Conservation (phyloP, 768 basidiomycete species). For the Termitomyces sp. region DNA sequence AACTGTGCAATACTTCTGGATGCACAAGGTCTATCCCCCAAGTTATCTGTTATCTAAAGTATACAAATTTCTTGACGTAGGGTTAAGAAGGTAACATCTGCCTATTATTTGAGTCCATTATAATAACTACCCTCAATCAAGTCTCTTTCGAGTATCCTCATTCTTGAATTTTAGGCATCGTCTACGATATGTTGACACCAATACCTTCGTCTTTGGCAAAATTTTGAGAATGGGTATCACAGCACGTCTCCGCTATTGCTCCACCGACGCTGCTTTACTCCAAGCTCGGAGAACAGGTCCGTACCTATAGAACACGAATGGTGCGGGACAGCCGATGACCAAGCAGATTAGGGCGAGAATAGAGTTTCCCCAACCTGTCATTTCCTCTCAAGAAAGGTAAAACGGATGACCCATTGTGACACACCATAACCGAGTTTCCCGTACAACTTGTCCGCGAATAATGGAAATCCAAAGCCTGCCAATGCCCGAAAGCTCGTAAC, state of each 20-base stretch:
- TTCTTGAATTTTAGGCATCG: background rate
- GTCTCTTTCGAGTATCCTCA: background rate
- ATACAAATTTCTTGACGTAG: background rate
- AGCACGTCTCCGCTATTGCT: constrained; percentile 12
- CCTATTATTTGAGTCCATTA: background rate
- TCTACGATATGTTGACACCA: background rate
- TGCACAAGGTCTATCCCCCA: background rate
- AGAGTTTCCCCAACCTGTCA: constrained; percentile 48
- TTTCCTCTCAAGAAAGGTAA: background rate
- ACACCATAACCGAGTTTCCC: constrained; percentile 38
- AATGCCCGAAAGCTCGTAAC: constrained; percentile 50
- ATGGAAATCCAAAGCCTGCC: constrained; percentile 58
- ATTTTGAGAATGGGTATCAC: background rate
- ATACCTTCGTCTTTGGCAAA: background rate
- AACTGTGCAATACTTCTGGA: background rate
- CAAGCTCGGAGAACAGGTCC: constrained; percentile 30
- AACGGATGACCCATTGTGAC: background rate
- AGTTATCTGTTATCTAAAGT: background rate
- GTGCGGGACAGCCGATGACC: constrained; percentile 46
- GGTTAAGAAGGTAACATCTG: background rate
- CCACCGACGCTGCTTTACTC: constrained; percentile 30
- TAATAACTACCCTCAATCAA: background rate
- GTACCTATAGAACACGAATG: constrained; percentile 35
- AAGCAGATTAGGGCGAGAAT: constrained; percentile 49
- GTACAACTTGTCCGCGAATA: constrained; percentile 59